Conservation (phyloP, 495 filamentous ascomycete genomes). For the Hypoxylon fragiforme region DNA sequence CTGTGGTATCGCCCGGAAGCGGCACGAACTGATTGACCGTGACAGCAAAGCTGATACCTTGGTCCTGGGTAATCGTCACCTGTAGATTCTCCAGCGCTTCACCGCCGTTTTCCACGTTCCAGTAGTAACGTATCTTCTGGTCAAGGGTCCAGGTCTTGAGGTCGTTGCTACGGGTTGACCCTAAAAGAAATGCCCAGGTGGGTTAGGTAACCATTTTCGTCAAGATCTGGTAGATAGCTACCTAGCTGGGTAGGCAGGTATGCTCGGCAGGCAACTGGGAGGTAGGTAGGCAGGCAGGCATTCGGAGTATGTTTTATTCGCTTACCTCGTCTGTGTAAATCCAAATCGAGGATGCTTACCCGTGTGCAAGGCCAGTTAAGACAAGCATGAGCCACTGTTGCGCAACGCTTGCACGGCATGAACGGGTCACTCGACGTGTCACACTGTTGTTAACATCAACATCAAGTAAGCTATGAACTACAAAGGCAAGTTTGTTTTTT, state of each 20-base stretch:
- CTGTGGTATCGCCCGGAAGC: neutral
- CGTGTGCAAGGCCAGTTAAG: constrained; percentile 1
- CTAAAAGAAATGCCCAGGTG: no score
- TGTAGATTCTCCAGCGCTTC: neutral
- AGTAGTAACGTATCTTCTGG: neutral
- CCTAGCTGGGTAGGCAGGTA: no score
- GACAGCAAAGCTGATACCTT: constrained; percentile 1
- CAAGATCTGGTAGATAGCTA: no score
- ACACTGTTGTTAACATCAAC: neutral
- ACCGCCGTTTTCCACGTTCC: neutral
- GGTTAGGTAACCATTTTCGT: neutral
- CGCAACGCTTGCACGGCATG: neutral
- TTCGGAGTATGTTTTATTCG: neutral
- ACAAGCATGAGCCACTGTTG: neutral
- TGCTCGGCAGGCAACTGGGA: no score
- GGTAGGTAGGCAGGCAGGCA: no score
- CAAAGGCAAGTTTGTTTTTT: no score
- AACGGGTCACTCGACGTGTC: neutral
- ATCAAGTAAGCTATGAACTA: no score
- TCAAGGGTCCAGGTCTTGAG: constrained; percentile 1
- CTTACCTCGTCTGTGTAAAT: constrained; percentile 2
- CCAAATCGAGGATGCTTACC: neutral
- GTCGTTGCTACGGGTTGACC: neutral
- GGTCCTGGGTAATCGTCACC: constrained; percentile 1
- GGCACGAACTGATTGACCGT: neutral